Evolutionary conservation across 2,329 filamentous ascomycete species (phyloP).

Genomic region (Trichoderma guizhouense): DNA sequence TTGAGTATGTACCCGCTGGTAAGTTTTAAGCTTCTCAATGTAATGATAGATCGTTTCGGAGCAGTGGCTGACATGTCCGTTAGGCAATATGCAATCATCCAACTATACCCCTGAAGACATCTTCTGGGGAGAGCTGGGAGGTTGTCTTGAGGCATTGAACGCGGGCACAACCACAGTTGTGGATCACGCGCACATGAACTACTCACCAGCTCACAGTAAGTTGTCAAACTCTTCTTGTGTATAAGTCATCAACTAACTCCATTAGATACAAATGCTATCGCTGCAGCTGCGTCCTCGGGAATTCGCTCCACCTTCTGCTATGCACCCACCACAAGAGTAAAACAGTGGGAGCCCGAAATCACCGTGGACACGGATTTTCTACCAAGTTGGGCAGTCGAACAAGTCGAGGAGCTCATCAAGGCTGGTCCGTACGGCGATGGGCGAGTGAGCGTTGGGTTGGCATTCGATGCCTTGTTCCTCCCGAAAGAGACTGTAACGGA

Average conservation of each 20-base stretch:
- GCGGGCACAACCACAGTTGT: constrained; percentile 39
- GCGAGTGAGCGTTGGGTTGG: constrained; percentile 41
- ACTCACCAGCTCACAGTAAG: constrained; percentile 14
- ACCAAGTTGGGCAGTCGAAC: constrained; percentile 36
- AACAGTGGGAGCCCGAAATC: constrained; percentile 30
- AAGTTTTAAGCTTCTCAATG: background rate
- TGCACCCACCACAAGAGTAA: constrained; percentile 31
- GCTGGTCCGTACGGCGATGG: background rate
- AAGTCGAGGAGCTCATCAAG: constrained; percentile 29
- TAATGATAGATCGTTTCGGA: background rate
- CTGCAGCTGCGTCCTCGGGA: constrained; percentile 34
- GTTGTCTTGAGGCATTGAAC: constrained; percentile 39
- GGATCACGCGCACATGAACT: constrained; percentile 21
- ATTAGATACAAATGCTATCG: constrained; percentile 21
- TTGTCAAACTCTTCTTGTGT: background rate
- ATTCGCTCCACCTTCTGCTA: constrained; percentile 46
- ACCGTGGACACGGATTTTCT: constrained; percentile 27
- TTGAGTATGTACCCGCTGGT: constrained; percentile 10
- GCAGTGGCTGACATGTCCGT: background rate
- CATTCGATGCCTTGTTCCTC: constrained; percentile 41
- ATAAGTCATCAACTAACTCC: background rate
- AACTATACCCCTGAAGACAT: constrained; percentile 35
- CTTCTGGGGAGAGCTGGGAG: constrained; percentile 44
- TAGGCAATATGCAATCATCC: constrained; percentile 10
- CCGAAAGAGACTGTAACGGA: constrained; percentile 35